phyloP scores from a whole-genome alignment of 2,329 filamentous ascomycete species.

The Colletotrichum sp. region DNA sequence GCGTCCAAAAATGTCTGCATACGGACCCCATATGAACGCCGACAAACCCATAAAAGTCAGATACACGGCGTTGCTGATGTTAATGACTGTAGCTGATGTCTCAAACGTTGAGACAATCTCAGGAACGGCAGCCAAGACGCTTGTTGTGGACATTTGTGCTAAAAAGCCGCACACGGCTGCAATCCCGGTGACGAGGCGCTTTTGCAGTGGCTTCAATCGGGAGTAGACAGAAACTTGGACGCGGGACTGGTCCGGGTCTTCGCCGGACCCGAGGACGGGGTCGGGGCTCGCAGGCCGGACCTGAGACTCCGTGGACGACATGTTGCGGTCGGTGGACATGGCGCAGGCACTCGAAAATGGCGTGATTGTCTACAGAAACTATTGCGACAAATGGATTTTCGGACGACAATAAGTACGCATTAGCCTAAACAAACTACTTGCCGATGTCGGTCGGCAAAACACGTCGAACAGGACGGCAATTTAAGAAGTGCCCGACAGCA shows the following conservation, averaged over 20 bases:
- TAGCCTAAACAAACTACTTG: not conserved
- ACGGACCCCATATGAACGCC: conserved; percentile 74
- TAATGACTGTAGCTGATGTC: conserved; percentile 73
- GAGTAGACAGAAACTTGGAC: not conserved
- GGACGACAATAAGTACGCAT: not conserved
- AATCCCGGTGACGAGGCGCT: conserved; percentile 23
- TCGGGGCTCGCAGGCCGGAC: not conserved
- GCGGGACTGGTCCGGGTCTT: not conserved
- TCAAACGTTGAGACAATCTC: conserved; percentile 71
- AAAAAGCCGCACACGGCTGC: conserved; percentile 60
- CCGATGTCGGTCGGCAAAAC: not conserved
- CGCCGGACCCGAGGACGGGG: not conserved
- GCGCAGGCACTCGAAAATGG: not conserved
- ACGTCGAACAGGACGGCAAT: not conserved
- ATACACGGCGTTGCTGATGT: conserved; percentile 76
- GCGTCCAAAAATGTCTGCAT: conserved; percentile 70
- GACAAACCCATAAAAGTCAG: conserved; percentile 75
- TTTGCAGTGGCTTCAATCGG: not conserved
- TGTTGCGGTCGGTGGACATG: not conserved
- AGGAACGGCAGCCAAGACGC: conserved; percentile 74
- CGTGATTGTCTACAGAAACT: not conserved
- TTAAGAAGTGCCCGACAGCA: not conserved
- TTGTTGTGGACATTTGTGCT: conserved; percentile 76
- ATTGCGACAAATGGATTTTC: fast-evolving
- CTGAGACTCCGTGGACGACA: not conserved